A percentile compares a stretch with the other conserved stretches of the same genome.
These are phyloP conservation scores for Stephania japonica DNA, from an alignment of 164 flowering plant genomes.

Conservation along the genomic window DNA sequence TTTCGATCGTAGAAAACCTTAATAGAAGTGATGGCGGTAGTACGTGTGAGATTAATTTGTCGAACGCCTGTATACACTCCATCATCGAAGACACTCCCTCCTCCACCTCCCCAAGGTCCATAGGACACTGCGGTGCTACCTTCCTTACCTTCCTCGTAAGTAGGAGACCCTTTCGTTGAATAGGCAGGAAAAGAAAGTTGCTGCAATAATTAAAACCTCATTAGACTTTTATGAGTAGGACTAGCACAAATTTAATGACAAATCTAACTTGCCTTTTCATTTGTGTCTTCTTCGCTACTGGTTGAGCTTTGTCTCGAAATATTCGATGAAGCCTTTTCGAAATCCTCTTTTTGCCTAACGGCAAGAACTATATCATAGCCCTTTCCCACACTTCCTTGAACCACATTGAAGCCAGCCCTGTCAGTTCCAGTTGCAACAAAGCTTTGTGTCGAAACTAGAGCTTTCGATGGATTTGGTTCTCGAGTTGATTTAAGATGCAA, in stretches of 20 bases:
- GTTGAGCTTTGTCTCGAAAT: slow-evolving; percentile 18
- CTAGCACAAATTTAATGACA: neutral
- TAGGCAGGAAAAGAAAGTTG: slow-evolving; percentile 2
- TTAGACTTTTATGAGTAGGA: neutral
- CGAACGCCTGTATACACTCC: slow-evolving; percentile 58
- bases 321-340: slow-evolving; percentile 8
- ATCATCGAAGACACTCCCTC: slow-evolving; percentile 72
- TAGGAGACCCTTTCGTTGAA: slow-evolving; percentile 20
- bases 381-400: slow-evolving; percentile 50
- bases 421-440: slow-evolving; percentile 17
- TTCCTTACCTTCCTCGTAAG: slow-evolving; percentile 8
- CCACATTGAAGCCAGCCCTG: slow-evolving; percentile 33
- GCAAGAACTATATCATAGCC: slow-evolving; percentile 50
- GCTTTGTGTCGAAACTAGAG: slow-evolving; percentile 21
- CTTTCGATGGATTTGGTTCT: slow-evolving; percentile 21
- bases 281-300: slow-evolving; percentile 20
- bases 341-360: slow-evolving; percentile 38
- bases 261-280: slow-evolving; percentile 22
- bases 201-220: neutral
- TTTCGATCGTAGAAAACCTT: slow-evolving; percentile 57
- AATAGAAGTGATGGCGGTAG: slow-evolving; percentile 47
- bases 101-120: slow-evolving; percentile 89
- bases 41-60: slow-evolving; percentile 53
- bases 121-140: slow-evolving; percentile 28
- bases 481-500: slow-evolving; percentile 44